Percentiles rank a stretch among this genome's conserved stretches.
These are phyloP conservation scores for Durusdinium trenchii DNA, from an alignment of 73 alveolate species.

Conservation along the genomic window DNA sequence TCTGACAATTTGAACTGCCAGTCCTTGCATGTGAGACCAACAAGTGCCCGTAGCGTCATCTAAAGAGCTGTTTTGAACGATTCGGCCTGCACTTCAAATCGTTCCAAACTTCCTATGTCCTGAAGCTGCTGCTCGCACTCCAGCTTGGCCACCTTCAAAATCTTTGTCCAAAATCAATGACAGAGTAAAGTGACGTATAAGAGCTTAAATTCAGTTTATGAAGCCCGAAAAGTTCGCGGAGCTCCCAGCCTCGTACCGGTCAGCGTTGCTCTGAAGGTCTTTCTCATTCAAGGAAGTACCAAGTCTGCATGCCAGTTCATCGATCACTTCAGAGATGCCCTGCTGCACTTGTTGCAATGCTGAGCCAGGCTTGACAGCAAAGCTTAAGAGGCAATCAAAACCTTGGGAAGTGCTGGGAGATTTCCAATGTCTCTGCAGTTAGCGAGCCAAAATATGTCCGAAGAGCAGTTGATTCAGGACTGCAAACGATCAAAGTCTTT, in stretches of 20 bases:
- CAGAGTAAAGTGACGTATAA: not conserved
- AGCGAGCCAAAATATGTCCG: too few relatives aligned
- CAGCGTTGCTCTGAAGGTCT: conserved; percentile 42
- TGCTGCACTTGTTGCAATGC: conserved; percentile 51
- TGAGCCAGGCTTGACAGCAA: conserved; percentile 28
- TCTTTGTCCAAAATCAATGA: not conserved
- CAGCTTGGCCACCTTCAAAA: conserved; percentile 9
- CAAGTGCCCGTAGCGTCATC: too few relatives aligned
- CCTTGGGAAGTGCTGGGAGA: too few relatives aligned
- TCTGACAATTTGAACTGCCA: conserved; percentile 50
- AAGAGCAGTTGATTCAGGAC: too few relatives aligned
- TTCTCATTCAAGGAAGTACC: conserved; percentile 13
- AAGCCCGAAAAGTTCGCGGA: not conserved
- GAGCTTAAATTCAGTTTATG: not conserved
- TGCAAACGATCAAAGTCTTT: too few relatives aligned
- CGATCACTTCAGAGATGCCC: conserved; percentile 41
- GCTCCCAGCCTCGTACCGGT: conserved; percentile 6
- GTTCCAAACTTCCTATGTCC: too few relatives aligned
- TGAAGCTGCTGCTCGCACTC: conserved; percentile 56
- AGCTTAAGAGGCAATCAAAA: not conserved
- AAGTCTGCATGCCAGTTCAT: conserved; percentile 12
- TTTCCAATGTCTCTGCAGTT: too few relatives aligned
- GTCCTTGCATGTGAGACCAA: too few relatives aligned
- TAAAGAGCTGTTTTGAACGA: too few relatives aligned
- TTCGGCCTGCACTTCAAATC: too few relatives aligned